Conservation (phyloP, 2,329 filamentous ascomycete species). For the Chalaropsis thielavioides region DNA sequence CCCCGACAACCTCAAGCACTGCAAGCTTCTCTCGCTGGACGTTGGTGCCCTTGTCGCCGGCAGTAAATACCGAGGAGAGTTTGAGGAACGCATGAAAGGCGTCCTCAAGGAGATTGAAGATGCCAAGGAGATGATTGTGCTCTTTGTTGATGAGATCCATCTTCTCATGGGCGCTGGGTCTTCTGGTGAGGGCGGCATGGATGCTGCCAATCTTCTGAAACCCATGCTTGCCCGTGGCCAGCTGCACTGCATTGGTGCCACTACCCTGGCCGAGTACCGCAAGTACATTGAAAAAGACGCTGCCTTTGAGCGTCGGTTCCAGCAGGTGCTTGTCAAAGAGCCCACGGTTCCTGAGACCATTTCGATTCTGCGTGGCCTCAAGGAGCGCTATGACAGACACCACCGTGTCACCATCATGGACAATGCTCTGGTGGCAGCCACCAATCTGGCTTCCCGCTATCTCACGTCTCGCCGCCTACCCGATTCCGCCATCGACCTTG, state of each 20-base stretch:
- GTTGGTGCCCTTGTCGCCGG: constrained; percentile 90
- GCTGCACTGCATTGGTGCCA: constrained; percentile 94
- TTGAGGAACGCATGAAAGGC: constrained; percentile 98
- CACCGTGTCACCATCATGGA: constrained; percentile 96
- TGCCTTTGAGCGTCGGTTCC: constrained; percentile 95
- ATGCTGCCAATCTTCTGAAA: constrained; percentile 92
- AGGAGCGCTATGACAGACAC: constrained; percentile 96
- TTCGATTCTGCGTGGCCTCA: constrained; percentile 94
- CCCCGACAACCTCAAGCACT: constrained; percentile 84
- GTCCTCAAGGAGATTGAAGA: constrained; percentile 93
- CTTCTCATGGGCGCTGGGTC: constrained; percentile 94
- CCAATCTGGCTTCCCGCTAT: constrained; percentile 85
- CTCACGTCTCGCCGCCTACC: constrained; percentile 81
- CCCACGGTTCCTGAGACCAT: constrained; percentile 78
- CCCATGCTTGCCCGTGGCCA: constrained; percentile 95
- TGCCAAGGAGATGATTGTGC: constrained; percentile 88
- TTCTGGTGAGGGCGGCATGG: constrained; percentile 94
- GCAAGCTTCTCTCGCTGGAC: constrained; percentile 86
- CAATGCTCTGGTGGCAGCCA: constrained; percentile 77
- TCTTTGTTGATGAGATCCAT: constrained; percentile 98
- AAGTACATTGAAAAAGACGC: constrained; percentile 99
- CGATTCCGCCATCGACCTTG: constrained; percentile 89
- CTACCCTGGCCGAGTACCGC: constrained; percentile 85
- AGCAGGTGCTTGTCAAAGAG: constrained; percentile 95
- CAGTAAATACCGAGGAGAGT: constrained; percentile 97